These are phyloP conservation scores for Lagenidium giganteum DNA, from an alignment of 352 stramenopile species.

Conservation along the genomic window DNA sequence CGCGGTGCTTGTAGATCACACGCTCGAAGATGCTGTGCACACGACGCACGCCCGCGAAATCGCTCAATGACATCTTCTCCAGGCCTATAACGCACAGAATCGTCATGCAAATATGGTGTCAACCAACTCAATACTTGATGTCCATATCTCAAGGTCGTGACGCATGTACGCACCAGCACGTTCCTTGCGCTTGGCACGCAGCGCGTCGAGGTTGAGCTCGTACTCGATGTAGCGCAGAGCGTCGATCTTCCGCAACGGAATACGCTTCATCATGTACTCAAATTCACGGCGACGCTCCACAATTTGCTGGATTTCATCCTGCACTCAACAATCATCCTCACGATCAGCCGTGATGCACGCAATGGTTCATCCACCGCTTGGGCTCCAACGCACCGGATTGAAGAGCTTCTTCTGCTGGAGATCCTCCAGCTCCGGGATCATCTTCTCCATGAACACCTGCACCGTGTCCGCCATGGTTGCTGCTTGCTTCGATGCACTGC, in stretches of 20 bases:
- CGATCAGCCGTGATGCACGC: too few relatives aligned
- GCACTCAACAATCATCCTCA: not conserved
- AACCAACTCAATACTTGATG: not conserved
- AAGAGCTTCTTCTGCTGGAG: constrained; percentile 87
- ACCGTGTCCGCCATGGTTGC: constrained; percentile 89
- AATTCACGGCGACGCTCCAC: constrained; percentile 87
- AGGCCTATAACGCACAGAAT: too few relatives aligned
- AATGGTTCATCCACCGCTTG: not conserved
- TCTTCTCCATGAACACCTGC: constrained; percentile 92
- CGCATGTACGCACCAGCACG: too few relatives aligned
- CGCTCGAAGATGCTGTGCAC: constrained; percentile 87
- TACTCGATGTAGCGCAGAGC: constrained; percentile 93
- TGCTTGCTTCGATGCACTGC: too few relatives aligned
- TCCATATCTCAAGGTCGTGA: too few relatives aligned
- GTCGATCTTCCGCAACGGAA: constrained; percentile 88
- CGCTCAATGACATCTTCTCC: constrained; percentile 66
- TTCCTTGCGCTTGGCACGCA: constrained; percentile 81
- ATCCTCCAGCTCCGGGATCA: constrained; percentile 93
- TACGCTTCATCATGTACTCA: constrained; percentile 89
- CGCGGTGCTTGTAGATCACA: constrained; percentile 83
- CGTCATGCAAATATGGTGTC: constrained; percentile 1
- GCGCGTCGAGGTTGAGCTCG: constrained; percentile 89
- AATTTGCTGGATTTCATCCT: constrained; percentile 88
- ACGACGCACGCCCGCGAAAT: constrained; percentile 60
- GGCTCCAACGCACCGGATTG: constrained; percentile 21